A percentile compares a stretch with the other conserved stretches of the same genome.
phyloP scores from a whole-genome alignment of 768 basidiomycete species.

The Lyophyllum decastes region DNA sequence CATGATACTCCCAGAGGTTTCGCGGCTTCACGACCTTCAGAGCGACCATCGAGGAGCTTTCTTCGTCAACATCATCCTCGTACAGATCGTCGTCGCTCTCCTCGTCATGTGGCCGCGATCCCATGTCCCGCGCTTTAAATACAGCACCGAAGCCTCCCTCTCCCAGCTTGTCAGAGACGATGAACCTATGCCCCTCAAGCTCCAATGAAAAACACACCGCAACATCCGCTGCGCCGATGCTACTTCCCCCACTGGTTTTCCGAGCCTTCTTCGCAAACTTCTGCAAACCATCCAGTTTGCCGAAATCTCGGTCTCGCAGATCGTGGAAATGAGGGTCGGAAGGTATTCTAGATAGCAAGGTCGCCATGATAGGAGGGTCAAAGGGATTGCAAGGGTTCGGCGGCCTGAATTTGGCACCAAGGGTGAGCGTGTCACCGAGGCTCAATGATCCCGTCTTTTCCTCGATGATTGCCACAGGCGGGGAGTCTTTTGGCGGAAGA shows the following conservation, averaged over 20 bases:
- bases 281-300: conserved; percentile 69
- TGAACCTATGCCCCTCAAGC: conserved; percentile 66
- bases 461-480: conserved; percentile 39
- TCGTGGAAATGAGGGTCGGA: conserved; percentile 65
- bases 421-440: conserved; percentile 61
- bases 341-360: conserved; percentile 64
- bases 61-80: conserved; percentile 55
- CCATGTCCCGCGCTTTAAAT: conserved; percentile 76
- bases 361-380: conserved; percentile 61
- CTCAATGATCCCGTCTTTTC: conserved; percentile 67
- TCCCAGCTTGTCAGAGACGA: conserved; percentile 84
- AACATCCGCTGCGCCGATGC: conserved; percentile 32
- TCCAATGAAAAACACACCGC: conserved; percentile 51
- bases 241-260: conserved; percentile 41
- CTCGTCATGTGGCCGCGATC: conserved; percentile 48
- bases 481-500: conserved; percentile 23
- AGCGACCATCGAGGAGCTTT: conserved; percentile 64
- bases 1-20: conserved; percentile 90
- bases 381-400: conserved; percentile 91
- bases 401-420: conserved; percentile 66
- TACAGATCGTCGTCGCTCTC: conserved; percentile 56
- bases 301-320: conserved; percentile 51
- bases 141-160: conserved; percentile 97
- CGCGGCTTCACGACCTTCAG: conserved; percentile 90
- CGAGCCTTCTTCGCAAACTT: conserved; percentile 60